These are phyloP conservation scores for Fusarium penzigii DNA, from an alignment of 2,329 filamentous ascomycete genomes.

Conservation along the genomic window DNA sequence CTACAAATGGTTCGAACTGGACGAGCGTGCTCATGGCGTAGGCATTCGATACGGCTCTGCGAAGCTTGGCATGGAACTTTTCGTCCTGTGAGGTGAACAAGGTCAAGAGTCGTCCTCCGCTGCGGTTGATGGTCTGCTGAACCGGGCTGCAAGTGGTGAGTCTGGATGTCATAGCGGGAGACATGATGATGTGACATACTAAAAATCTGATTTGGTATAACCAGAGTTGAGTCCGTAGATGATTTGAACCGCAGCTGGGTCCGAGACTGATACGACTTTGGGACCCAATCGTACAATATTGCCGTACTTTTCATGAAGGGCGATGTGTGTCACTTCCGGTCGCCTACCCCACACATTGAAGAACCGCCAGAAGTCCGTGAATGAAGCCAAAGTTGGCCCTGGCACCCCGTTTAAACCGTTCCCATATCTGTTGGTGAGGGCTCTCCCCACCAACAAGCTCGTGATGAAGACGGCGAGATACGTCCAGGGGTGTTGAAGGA, in stretches of 20 bases:
- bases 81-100: constrained; percentile 9
- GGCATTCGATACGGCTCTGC: constrained; percentile 7
- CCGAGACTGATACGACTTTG: constrained; percentile 1
- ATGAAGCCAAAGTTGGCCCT: constrained; percentile 1
- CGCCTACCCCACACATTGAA: constrained; percentile 9
- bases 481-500: no score
- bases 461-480: no score
- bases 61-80: constrained; percentile 10
- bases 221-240: constrained; percentile 14
- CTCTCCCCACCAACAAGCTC: no score
- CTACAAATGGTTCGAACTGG: constrained; percentile 8
- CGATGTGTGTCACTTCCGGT: constrained; percentile 12
- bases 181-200: accelerated
- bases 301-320: constrained; percentile 10
- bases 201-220: constrained; percentile 8
- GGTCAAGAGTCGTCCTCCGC: constrained; percentile 3
- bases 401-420: constrained; percentile 7
- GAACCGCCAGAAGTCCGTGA: constrained; percentile 14
- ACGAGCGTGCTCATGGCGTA: constrained; percentile 12
- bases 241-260: constrained; percentile 4
- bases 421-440: constrained; percentile 6
- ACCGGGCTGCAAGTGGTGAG: neutral
- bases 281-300: constrained; percentile 12
- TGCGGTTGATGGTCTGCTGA: constrained; percentile 3
- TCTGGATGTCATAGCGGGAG: constrained; percentile 4